These are phyloP conservation scores for Nakazawaea sp. DNA, from an alignment of 805 yeast species.

Conservation along the genomic window DNA sequence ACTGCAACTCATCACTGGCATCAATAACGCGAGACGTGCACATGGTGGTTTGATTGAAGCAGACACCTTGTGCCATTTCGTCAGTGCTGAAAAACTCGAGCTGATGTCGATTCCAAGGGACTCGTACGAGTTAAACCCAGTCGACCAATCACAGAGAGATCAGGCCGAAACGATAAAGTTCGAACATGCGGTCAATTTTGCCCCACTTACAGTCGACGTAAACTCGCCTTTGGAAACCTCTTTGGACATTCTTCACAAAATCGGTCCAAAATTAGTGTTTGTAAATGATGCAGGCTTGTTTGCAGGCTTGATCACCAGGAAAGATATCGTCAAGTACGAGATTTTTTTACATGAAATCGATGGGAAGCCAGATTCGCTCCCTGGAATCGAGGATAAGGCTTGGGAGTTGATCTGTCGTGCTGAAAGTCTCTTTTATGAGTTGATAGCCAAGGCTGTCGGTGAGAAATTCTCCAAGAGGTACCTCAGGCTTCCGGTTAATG, in stretches of 20 bases:
- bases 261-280: slow-evolving; percentile 74
- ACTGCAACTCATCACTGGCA: slow-evolving; percentile 28
- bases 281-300: slow-evolving; percentile 57
- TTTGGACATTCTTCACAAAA: slow-evolving; percentile 60
- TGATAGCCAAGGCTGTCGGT: not conserved
- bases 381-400: slow-evolving; percentile 17
- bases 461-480: slow-evolving; percentile 1
- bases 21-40: slow-evolving; percentile 18
- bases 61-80: slow-evolving; percentile 17
- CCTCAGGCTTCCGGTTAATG: slow-evolving; percentile 1
- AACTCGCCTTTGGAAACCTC: slow-evolving; percentile 52
- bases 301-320: slow-evolving; percentile 76
- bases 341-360: slow-evolving; percentile 21
- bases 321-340: slow-evolving; percentile 71
- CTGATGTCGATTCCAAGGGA: slow-evolving; percentile 14
- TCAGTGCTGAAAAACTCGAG: slow-evolving; percentile 4
- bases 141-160: slow-evolving; percentile 5
- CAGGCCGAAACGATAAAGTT: slow-evolving; percentile 15
- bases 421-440: slow-evolving; percentile 21
- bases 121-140: not conserved
- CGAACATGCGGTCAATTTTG: slow-evolving; percentile 33
- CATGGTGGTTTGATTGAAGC: slow-evolving; percentile 13
- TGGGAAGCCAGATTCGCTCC: not conserved
- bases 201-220: slow-evolving; percentile 57
- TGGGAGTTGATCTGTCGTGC: slow-evolving; percentile 16